Base-by-base conservation (phyloP, 1,284 basidiomycete genomes). In the Cryptococcus sp. region DNA sequence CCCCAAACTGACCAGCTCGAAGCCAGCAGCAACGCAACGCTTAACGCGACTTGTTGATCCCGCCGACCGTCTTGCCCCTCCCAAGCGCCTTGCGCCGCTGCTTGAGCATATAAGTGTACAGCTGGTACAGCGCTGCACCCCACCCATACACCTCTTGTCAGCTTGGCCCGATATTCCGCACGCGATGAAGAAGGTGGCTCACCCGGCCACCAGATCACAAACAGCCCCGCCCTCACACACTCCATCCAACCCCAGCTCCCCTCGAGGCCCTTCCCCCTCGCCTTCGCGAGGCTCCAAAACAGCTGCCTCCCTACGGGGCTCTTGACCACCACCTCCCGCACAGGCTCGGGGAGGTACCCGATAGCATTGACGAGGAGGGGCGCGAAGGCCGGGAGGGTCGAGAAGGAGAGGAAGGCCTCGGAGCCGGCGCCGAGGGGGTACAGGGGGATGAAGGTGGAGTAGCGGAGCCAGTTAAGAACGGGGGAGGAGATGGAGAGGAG, bases 151-250 rank as follows among this genome's bases (percentile, higher is more conserved):
- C 24, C 15, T 24, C 7, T 46, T 16, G 18, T n/a, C 24, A 35
- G 23, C 11, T 46, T 18, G 18, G 42, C 28, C 28, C 18, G 38
- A 28, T 33, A 4, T 12, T 7, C 16, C 5, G 24, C 2, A 6
- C 16, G n/a, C n/a, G n/a, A n/a, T n/a, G n/a, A 42, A 23, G 24
- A 24, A 33, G 45, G 24, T 28, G 9, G 37, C 83, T 69, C 76
- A 93, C 92, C 85, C 55, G 91, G 91, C 86, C 90, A 92, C 92
- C 93, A 97, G 49, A 87, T 80, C n/a, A 83, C 61, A 76, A 94
- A 92, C 61, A 94, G 78, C 3, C 76, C 71, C 0, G 81, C 83
- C 21, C 86, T 83, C 50, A 86, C 84, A 5, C 82, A 77, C 23
- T 81, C 70, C 46, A 69, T 64, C 59, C 65, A 66, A 7, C 61